These are phyloP conservation scores for Cordyceps farinosa DNA, from an alignment of 2,329 filamentous ascomycete genomes.

Conservation along the genomic window DNA sequence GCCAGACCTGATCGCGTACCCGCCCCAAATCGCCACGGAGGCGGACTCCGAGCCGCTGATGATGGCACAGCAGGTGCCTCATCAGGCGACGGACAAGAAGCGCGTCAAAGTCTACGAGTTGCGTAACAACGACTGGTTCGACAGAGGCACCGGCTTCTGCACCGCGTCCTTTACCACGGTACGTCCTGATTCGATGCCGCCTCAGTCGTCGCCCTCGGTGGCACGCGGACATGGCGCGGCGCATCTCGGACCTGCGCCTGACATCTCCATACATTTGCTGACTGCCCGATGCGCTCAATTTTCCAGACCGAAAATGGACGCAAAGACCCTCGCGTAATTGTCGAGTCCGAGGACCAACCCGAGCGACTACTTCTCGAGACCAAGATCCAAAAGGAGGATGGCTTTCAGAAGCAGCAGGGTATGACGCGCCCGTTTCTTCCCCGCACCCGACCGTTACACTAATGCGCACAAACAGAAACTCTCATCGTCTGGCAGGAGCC, in stretches of 20 bases:
- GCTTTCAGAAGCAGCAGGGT: slow-evolving; percentile 98
- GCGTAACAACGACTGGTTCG: slow-evolving; percentile 98
- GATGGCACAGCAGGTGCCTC: slow-evolving; percentile 70
- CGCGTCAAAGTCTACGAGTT: slow-evolving; percentile 99
- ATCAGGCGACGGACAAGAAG: slow-evolving; percentile 63
- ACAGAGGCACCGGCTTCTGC: slow-evolving; percentile 94
- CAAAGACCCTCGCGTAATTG: slow-evolving; percentile 83
- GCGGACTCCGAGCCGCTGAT: slow-evolving; percentile 60
- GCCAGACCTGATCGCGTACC: slow-evolving; percentile 50
- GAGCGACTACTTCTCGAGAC: slow-evolving; percentile 82
- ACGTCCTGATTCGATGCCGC: slow-evolving; percentile 35
- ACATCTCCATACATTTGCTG: slow-evolving; percentile 24
- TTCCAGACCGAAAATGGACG: slow-evolving; percentile 54
- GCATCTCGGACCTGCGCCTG: slow-evolving; percentile 12
- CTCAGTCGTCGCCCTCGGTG: slow-evolving; percentile 13
- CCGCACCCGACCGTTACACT: slow-evolving; percentile 22
- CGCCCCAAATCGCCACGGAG: slow-evolving; percentile 44
- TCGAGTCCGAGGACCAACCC: slow-evolving; percentile 90
- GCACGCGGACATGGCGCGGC: slow-evolving; percentile 3
- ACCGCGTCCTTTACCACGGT: slow-evolving; percentile 72
- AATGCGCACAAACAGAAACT: slow-evolving; percentile 62
- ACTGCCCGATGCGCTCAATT: slow-evolving; percentile 23
- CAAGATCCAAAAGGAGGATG: slow-evolving; percentile 86
- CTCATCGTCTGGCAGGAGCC: slow-evolving; percentile 97
- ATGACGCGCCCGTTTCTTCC: slow-evolving; percentile 30